Conservation (phyloP, 1,284 basidiomycete species). For the Ceratobasidium theobromae region DNA sequence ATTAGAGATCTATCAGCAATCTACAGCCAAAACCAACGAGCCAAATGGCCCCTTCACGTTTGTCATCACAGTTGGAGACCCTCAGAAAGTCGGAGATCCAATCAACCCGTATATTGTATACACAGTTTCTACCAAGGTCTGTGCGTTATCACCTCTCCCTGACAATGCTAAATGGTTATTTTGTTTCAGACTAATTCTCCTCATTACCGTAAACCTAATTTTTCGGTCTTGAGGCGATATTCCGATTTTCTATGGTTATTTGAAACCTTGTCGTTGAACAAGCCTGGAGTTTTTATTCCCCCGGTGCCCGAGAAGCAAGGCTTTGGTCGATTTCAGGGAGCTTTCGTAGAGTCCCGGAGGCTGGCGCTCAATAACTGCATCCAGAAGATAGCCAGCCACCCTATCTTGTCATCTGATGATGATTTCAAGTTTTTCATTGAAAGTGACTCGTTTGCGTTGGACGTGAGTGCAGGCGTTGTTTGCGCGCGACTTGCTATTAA, state of each 20-base stretch:
- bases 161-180: slow-evolving; percentile 19
- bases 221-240: slow-evolving; percentile 92
- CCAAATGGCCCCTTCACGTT: slow-evolving; percentile 46
- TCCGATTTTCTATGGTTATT: slow-evolving; percentile 98
- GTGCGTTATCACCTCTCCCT: slow-evolving; percentile 36
- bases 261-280: slow-evolving; percentile 85
- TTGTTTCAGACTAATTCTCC: slow-evolving; percentile 73
- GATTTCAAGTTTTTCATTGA: slow-evolving; percentile 88
- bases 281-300: slow-evolving; percentile 96
- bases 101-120: slow-evolving; percentile 93
- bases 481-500: background rate
- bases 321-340: slow-evolving; percentile 85
- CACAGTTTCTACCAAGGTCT: slow-evolving; percentile 83
- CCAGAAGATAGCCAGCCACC: slow-evolving; percentile 85
- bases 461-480: slow-evolving; percentile 56
- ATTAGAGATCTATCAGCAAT: background rate
- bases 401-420: slow-evolving; percentile 77
- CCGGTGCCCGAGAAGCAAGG: slow-evolving; percentile 95
- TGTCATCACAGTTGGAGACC: slow-evolving; percentile 84
- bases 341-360: slow-evolving; percentile 84
- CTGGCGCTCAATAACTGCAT: slow-evolving; percentile 86
- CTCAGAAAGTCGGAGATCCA: slow-evolving; percentile 90
- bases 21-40: background rate
- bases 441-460: slow-evolving; percentile 79
- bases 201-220: slow-evolving; percentile 74